Evolutionary conservation across 2,329 filamentous ascomycete genomes (phyloP).

Genomic region (Cryphonectria naterciae): DNA sequence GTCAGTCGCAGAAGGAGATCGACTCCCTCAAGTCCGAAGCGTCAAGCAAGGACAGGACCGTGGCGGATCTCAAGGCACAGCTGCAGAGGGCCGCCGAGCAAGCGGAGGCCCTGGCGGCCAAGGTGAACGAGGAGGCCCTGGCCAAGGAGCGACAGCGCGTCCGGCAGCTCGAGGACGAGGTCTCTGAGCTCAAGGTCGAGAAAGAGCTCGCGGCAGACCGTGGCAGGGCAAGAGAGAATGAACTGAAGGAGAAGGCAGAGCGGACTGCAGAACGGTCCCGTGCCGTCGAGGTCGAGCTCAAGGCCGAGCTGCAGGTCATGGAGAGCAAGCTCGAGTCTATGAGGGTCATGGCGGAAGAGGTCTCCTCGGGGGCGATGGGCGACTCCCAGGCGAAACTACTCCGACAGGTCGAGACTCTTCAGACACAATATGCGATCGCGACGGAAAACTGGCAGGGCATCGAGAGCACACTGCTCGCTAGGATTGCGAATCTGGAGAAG

Average conservation of each 20-base stretch:
- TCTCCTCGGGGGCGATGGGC: conserved; percentile 77
- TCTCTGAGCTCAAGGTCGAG: conserved; percentile 74
- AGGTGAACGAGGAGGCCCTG: conserved; percentile 68
- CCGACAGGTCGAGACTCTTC: conserved; percentile 91
- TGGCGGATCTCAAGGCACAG: conserved; percentile 71
- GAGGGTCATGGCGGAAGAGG: conserved; percentile 84
- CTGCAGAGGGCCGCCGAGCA: conserved; percentile 69
- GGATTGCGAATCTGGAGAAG: conserved; percentile 79
- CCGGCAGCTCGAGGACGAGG: conserved; percentile 59
- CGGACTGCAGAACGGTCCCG: conserved; percentile 72
- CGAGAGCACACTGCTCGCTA: conserved; percentile 80
- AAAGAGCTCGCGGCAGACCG: conserved; percentile 72
- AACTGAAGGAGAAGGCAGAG: conserved; percentile 73
- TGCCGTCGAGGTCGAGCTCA: conserved; percentile 74
- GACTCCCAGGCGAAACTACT: conserved; percentile 88
- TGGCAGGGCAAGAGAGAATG: conserved; percentile 68
- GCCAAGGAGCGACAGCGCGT: conserved; percentile 63
- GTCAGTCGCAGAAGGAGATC: conserved; percentile 60
- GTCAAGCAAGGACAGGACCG: conserved; percentile 64
- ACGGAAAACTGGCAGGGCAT: conserved; percentile 98
- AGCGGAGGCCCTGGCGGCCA: conserved; percentile 68
- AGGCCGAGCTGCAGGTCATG: conserved; percentile 74
- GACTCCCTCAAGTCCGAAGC: conserved; percentile 61
- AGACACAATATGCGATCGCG: conserved; percentile 92
- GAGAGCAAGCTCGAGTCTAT: conserved; percentile 91